phyloP scores from a whole-genome alignment of 2,329 filamentous ascomycete genomes.

The Penicillium sp. region DNA sequence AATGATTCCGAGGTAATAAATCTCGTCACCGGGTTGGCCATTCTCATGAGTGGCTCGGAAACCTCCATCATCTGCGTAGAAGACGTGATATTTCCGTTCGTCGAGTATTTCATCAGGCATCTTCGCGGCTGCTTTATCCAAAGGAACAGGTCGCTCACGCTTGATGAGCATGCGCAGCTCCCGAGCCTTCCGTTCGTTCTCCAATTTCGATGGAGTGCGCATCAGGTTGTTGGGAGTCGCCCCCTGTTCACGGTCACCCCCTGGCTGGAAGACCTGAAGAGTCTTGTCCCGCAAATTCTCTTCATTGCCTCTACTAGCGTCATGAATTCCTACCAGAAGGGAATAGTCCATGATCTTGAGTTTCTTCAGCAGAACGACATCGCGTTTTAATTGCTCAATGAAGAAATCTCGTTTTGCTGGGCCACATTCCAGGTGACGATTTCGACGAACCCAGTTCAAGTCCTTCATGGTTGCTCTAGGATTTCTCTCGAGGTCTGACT shows the following conservation, averaged over 20 bases:
- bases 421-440: constrained; percentile 83
- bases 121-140: constrained; percentile 75
- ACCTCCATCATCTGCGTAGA: constrained; percentile 91
- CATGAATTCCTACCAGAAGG: constrained; percentile 89
- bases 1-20: constrained; percentile 98
- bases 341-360: constrained; percentile 99
- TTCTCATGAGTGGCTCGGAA: constrained; percentile 91
- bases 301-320: constrained; percentile 84
- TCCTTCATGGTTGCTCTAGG: constrained; percentile 93
- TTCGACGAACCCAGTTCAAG: constrained; percentile 88
- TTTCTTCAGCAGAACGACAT: constrained; percentile 81
- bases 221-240: constrained; percentile 65
- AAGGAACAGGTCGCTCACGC: constrained; percentile 86
- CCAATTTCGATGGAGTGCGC: constrained; percentile 88
- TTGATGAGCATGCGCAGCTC: constrained; percentile 92
- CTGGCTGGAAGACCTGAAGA: constrained; percentile 88
- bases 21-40: constrained; percentile 78
- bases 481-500: constrained; percentile 83
- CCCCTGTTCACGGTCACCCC: constrained; percentile 67
- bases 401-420: constrained; percentile 85
- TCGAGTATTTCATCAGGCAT: constrained; percentile 89
- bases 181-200: constrained; percentile 84
- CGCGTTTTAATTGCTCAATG: constrained; percentile 80
- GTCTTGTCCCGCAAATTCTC: constrained; percentile 90
- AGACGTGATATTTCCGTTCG: constrained; percentile 73